Evolutionary conservation across 1,284 basidiomycete genomes (phyloP).

Genomic region (Cryptococcus depauperatus): DNA sequence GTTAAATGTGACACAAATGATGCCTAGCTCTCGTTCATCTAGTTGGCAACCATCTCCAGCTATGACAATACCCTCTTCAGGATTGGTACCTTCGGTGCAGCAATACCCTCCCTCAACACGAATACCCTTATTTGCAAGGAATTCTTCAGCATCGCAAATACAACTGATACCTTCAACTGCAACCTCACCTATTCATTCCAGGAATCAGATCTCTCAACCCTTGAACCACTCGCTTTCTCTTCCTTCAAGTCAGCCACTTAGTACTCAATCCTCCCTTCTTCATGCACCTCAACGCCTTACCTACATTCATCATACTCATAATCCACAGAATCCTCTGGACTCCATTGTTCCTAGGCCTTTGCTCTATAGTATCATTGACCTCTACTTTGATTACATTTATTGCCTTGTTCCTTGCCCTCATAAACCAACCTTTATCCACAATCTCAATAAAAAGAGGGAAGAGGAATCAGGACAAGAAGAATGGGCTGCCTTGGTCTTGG

Average conservation of each 20-base stretch:
- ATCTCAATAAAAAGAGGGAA: conserved; percentile 29
- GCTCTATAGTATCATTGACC: conserved; percentile 32
- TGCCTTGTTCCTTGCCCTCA: conserved; percentile 36
- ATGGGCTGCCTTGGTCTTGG: conserved; percentile 31
- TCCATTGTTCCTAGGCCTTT: conserved; percentile 31
- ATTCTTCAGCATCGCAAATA: neutral
- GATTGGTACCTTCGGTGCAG: neutral
- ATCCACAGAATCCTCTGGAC: conserved; percentile 35
- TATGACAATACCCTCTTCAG: neutral
- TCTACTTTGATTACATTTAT: conserved; percentile 41
- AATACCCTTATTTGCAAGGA: neutral
- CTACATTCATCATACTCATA: conserved; percentile 1
- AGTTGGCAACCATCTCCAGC: neutral
- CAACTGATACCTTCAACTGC: neutral
- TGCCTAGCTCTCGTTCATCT: no score
- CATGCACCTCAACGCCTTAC: conserved; percentile 1
- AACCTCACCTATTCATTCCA: neutral
- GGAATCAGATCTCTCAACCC: neutral
- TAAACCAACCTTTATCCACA: conserved; percentile 33
- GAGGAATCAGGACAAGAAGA: conserved; percentile 23
- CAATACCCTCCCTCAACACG: neutral
- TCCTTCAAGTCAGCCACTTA: neutral
- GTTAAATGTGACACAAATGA: no score
- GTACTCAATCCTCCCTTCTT: neutral
- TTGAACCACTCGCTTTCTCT: neutral